Evolutionary conservation across 768 basidiomycete genomes (phyloP), one percentile per base, ranked within the genome.

Genomic region (Suillus luteus): DNA sequence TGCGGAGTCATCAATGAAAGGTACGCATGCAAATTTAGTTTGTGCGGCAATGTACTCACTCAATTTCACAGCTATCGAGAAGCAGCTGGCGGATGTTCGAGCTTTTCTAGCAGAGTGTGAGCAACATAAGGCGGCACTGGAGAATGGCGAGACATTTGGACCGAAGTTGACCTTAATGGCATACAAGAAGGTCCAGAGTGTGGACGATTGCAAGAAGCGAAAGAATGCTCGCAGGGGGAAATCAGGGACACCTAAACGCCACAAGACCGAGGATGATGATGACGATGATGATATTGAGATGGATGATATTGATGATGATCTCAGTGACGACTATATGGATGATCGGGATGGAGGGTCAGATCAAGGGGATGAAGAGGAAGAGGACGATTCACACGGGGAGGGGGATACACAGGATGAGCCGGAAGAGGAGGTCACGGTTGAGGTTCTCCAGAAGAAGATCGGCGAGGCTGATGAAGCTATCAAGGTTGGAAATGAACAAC

Each of bases 171-270:
- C 81, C 0, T 75, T 68, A 11, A 37, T 15, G 7, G 17, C 27
- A 51, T 2, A 31, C 41, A 75, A 77, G 65, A 72, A 70, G 49
- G 59, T 31, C 12, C 66, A 64, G 40, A 55, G 66, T 3, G 62
- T 64, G 8, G 71, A n/a, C n/a, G n/a, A n/a, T n/a, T n/a, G 75
- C 46, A 83, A 79, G 68, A 88, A 88, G 70, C 77, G 86, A 58
- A 87, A 86, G 74, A 82, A 80, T 65, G 66, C 64, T 5, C 66
- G 78, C 10, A 71, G 72, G 27, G 80, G 78, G 33, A 80, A 79
- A 68, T 69, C 72, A 46, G 79, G 77, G 5, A 78, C 82, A 0
- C 68, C 80, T 1, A 88, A 88, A 72, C 78, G 80, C 44, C 74
- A 75, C 49, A 80, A 79, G 61, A 66, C 57, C 24, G 66, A 64